Base-by-base conservation (phyloP, 768 basidiomycete genomes). In the Lentinus tigrinus region DNA sequence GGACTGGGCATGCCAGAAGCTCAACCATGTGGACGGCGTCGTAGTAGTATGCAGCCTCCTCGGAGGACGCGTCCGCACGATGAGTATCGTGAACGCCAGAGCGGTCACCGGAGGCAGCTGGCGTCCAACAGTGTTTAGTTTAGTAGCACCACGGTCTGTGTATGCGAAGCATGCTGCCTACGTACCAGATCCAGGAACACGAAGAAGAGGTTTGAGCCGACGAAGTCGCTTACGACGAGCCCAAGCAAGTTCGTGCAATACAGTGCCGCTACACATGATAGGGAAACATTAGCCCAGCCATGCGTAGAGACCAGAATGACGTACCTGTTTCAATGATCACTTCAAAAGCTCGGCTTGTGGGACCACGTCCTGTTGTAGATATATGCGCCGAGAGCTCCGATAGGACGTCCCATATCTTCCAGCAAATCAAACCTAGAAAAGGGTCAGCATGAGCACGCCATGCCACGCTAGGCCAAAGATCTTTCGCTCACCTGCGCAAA, bases 191-290 rank as follows among this genome's bases (percentile, higher is more conserved):
- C 51, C 14, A 52, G 51, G 51, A 52, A 52, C 38, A 53, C 44
- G 52, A 53, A 53, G 52, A 53, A 53, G 16, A 53, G 40, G 52
- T 53, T 53, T 40, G 52, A 53, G 27, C 52, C 52, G 14, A 53
- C 27, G 27, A 26, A 34, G 40, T 31, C 34, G 40, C 40, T 39
- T 3, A 53, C 52, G 40, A 56, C 49, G 24, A 56, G 31, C 2
- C 26, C 17, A 7, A 56, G 31, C 37, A 56, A 24, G 17, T 48
- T 34, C 37, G 47, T 47, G n/a, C 47, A 48, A 26, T 56, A 56
- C 23, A 47, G 4, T 23, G 55, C 46, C 10, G 55, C 55, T 56
- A 38, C 44, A 34, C 34, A 9, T 13, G n/a, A 26, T 23, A 17
- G 8, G 3, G 9, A 2, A 10, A 5, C 2, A 3, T n/a, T 3